phyloP scores from a whole-genome alignment of 2,329 filamentous ascomycete genomes.

The Fusarium cicatricum region DNA sequence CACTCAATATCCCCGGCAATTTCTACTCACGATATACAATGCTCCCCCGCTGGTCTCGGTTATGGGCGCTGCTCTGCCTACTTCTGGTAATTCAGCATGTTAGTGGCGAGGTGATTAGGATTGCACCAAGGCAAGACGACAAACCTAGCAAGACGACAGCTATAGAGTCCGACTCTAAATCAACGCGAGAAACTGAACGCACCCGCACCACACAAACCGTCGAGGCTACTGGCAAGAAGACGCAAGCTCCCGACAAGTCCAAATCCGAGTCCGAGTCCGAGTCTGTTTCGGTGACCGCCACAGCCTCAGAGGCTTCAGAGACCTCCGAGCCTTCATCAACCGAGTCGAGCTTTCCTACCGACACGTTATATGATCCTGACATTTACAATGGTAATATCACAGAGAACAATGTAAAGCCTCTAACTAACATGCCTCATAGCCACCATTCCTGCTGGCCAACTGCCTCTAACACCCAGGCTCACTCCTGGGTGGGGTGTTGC shows the following conservation, averaged over 20 bases:
- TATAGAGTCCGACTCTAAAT: slow-evolving; percentile 15
- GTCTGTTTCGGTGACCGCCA: slow-evolving; percentile 19
- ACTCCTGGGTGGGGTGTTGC: slow-evolving; percentile 84
- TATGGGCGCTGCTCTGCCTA: slow-evolving; percentile 52
- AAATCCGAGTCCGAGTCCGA: slow-evolving; percentile 12
- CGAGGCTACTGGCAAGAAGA: slow-evolving; percentile 17
- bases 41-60: slow-evolving; percentile 45
- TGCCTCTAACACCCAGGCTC: slow-evolving; percentile 77
- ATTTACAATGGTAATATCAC: slow-evolving; percentile 47
- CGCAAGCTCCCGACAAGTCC: slow-evolving; percentile 13
- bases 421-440: slow-evolving; percentile 43
- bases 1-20: slow-evolving; percentile 3
- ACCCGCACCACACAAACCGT: slow-evolving; percentile 21
- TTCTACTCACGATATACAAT: slow-evolving; percentile 41
- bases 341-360: slow-evolving; percentile 24
- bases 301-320: slow-evolving; percentile 22
- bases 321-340: slow-evolving; percentile 28
- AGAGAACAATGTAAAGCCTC: neutral
- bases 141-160: slow-evolving; percentile 20
- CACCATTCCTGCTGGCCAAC: slow-evolving; percentile 57
- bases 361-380: slow-evolving; percentile 30
- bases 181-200: slow-evolving; percentile 17
- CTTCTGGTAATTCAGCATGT: slow-evolving; percentile 50
- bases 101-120: slow-evolving; percentile 45
- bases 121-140: slow-evolving; percentile 48